Evolutionary conservation across 225 moss, liverwort and hornwort species (phyloP).

Genomic region (Neckera pumila): DNA sequence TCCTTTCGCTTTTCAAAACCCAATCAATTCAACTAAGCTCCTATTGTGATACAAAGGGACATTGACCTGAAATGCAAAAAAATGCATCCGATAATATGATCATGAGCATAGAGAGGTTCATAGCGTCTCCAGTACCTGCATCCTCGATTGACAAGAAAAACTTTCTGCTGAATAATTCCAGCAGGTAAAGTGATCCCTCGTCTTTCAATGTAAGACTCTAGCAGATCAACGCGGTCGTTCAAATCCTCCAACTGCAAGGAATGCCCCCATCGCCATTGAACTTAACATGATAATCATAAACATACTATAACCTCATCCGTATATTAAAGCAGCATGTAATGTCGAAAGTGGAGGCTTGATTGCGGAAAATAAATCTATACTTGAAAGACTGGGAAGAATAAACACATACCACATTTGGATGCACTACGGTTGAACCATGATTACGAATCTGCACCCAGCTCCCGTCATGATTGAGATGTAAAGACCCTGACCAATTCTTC

Average conservation of each 20-base stretch:
- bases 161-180: conserved; percentile 47
- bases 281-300: neutral
- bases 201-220: conserved; percentile 58
- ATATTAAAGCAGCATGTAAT: neutral
- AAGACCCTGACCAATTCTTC: conserved; percentile 72
- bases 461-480: conserved; percentile 47
- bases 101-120: neutral
- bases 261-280: neutral
- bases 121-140: conserved; percentile 43
- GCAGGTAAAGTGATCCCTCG: conserved; percentile 51
- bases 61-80: neutral
- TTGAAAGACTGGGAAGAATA: neutral
- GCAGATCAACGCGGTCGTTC: conserved; percentile 39
- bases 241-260: conserved; percentile 58
- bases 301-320: neutral
- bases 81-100: neutral
- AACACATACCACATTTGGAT: conserved; percentile 38
- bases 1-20: neutral
- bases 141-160: conserved; percentile 60
- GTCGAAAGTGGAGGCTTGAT: neutral
- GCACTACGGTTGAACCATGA: conserved; percentile 31
- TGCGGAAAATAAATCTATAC: neutral
- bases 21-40: neutral
- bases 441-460: conserved; percentile 49
- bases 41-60: neutral